These are phyloP conservation scores for Colletotrichum aenigma DNA, from an alignment of 2,329 filamentous ascomycete genomes.

Conservation along the genomic window DNA sequence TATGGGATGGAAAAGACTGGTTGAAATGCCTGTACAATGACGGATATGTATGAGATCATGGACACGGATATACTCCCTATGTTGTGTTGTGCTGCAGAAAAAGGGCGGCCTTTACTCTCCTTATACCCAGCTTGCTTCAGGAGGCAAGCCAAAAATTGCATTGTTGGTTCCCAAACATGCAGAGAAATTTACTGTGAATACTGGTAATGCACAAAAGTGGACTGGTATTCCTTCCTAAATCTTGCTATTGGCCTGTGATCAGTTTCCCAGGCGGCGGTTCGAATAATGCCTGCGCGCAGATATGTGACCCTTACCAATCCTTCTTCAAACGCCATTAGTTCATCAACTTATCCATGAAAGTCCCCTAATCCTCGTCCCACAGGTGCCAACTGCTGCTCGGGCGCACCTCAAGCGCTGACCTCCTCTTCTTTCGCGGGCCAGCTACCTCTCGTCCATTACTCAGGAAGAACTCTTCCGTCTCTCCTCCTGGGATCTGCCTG, in stretches of 20 bases:
- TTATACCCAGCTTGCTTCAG: slow-evolving; percentile 10
- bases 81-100: neutral
- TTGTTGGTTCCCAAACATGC: neutral
- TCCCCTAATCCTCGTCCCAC: slow-evolving; percentile 13
- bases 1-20: neutral
- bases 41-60: neutral
- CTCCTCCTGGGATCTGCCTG: neutral
- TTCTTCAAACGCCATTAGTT: neutral
- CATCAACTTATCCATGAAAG: neutral
- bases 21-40: neutral
- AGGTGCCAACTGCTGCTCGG: slow-evolving; percentile 16
- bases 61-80: neutral
- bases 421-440: slow-evolving; percentile 1
- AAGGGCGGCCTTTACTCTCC: neutral
- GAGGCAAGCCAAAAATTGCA: neutral
- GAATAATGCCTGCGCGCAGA: neutral
- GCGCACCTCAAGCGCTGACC: neutral
- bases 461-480: slow-evolving; percentile 18
- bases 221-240: neutral
- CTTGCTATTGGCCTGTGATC: neutral
- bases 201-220: neutral
- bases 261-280: neutral
- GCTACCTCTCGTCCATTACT: slow-evolving; percentile 15
- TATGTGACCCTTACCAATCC: neutral
- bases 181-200: neutral